Conservation (phyloP, 192 early-diverging fungal species). For the Geranomyces variabilis region DNA sequence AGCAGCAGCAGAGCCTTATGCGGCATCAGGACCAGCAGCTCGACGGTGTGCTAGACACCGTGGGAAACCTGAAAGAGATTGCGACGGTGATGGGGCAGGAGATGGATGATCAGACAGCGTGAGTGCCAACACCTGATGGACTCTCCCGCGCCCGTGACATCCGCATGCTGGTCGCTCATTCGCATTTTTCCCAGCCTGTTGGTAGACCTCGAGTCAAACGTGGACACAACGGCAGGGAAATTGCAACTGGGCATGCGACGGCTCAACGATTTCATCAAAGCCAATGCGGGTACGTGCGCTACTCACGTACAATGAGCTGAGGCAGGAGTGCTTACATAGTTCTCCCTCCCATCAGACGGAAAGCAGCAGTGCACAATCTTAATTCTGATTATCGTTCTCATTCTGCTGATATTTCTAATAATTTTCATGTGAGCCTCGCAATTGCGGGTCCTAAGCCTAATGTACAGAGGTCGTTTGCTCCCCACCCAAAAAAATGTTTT, state of each 20-base stretch:
- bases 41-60: slow-evolving; percentile 50
- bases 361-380: slow-evolving; percentile 57
- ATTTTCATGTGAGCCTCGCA: slow-evolving; percentile 39
- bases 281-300: slow-evolving; percentile 47
- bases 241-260: slow-evolving; percentile 53
- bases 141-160: not conserved
- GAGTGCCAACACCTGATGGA: not conserved
- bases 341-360: slow-evolving; percentile 30
- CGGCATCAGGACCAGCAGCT: slow-evolving; percentile 56
- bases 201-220: slow-evolving; percentile 53
- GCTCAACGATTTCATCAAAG: slow-evolving; percentile 56
- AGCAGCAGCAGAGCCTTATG: slow-evolving; percentile 53
- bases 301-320: not conserved
- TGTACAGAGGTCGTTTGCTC: too few relatives aligned
- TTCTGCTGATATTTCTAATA: slow-evolving; percentile 49
- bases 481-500: too few relatives aligned
- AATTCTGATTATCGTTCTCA: slow-evolving; percentile 46
- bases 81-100: slow-evolving; percentile 58
- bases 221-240: slow-evolving; percentile 54
- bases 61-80: slow-evolving; percentile 52
- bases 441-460: too few relatives aligned
- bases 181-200: slow-evolving; percentile 35
- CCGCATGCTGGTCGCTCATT: not conserved
- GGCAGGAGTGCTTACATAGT: not conserved
- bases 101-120: slow-evolving; percentile 61